phyloP scores from a whole-genome alignment of 495 filamentous ascomycete genomes.

The Penicillium cataractarum region DNA sequence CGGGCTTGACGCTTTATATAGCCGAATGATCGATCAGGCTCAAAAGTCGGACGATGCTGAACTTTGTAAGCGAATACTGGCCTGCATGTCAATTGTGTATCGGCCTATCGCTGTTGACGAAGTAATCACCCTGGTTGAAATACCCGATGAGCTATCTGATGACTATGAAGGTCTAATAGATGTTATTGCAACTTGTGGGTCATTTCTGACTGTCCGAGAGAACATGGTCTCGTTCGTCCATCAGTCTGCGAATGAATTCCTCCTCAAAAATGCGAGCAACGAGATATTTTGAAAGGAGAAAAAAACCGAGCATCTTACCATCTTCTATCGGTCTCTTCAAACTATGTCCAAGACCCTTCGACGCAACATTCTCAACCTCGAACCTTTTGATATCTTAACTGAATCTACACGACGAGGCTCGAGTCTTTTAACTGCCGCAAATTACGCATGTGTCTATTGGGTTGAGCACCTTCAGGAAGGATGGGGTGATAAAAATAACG shows the following conservation, averaged over 20 bases:
- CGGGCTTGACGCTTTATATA: conserved; percentile 18
- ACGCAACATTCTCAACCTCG: conserved; percentile 26
- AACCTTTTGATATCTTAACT: conserved; percentile 10
- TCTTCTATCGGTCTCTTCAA: conserved; percentile 34
- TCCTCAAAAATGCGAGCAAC: conserved; percentile 12
- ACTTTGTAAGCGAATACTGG: conserved; percentile 21
- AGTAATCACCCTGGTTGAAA: conserved; percentile 19
- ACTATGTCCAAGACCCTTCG: conserved; percentile 21
- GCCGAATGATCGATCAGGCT: conserved; percentile 24
- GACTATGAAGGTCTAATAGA: conserved; percentile 1
- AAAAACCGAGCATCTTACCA: conserved; percentile 27
- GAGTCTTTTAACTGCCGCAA: conserved; percentile 22
- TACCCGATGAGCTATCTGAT: conserved; percentile 7
- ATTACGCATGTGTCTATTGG: conserved; percentile 46
- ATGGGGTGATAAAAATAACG: background rate
- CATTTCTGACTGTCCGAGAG: conserved; percentile 28
- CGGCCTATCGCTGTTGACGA: conserved; percentile 34
- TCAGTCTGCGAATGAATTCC: conserved; percentile 49
- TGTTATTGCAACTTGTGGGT: conserved; percentile 23
- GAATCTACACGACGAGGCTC: no score
- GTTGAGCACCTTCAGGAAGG: conserved; percentile 35
- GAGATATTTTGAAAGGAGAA: conserved; percentile 23
- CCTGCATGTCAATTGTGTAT: conserved; percentile 23
- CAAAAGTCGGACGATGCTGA: conserved; percentile 5
- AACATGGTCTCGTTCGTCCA: conserved; percentile 42